Evolutionary conservation across 164 flowering plant species (phyloP).

Genomic region (Houttuynia cordata): DNA sequence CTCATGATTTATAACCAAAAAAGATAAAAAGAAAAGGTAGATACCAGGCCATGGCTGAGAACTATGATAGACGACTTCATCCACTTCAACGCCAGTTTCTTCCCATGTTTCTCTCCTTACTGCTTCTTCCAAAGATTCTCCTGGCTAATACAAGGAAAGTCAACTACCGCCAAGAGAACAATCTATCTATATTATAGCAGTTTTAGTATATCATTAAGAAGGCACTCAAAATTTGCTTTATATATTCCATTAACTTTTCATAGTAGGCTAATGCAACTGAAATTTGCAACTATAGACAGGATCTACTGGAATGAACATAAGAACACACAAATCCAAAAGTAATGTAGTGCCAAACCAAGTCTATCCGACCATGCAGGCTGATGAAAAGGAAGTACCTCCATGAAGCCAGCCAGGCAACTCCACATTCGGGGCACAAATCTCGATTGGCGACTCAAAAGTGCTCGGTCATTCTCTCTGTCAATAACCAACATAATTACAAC

Average conservation of each 20-base stretch:
- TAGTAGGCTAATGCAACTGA: not conserved
- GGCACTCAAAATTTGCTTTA: too few relatives aligned
- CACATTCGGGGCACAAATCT: slow-evolving; percentile 93
- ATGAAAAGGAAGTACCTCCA: slow-evolving; percentile 43
- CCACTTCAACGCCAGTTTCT: slow-evolving; percentile 97
- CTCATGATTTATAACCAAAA: not conserved
- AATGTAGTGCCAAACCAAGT: too few relatives aligned
- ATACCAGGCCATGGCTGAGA: slow-evolving; percentile 99
- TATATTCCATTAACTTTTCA: too few relatives aligned
- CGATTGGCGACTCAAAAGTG: slow-evolving; percentile 62
- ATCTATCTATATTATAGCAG: not conserved
- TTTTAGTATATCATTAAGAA: too few relatives aligned
- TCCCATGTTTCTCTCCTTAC: slow-evolving; percentile 97
- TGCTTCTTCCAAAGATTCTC: slow-evolving; percentile 98
- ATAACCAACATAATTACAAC: slow-evolving; percentile 96
- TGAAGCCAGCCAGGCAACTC: slow-evolving; percentile 96
- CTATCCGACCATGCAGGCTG: not conserved
- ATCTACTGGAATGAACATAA: not conserved
- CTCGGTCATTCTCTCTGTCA: slow-evolving; percentile 85
- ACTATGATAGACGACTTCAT: slow-evolving; percentile 84
- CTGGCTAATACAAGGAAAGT: slow-evolving; percentile 50
- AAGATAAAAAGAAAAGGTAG: slow-evolving; percentile 1
- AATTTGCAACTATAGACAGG: not conserved
- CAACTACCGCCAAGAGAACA: not conserved
- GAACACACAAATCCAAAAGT: not conserved